Base-by-base conservation (phyloP, 2,329 filamentous ascomycete genomes). In the Neophaeococcomyces aloes region DNA sequence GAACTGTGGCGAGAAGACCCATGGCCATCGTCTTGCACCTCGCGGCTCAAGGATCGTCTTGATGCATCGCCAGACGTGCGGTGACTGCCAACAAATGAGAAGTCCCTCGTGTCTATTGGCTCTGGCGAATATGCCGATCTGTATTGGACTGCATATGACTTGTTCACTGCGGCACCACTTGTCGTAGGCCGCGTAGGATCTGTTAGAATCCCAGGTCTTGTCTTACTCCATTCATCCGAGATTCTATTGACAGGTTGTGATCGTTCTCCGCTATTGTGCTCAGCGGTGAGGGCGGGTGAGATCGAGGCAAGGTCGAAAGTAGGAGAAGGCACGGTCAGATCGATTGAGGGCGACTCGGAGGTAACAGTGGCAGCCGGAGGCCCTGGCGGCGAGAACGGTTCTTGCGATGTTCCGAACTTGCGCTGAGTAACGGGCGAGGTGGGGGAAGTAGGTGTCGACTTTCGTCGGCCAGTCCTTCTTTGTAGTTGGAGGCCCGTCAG, bases 401-500 rank as follows among this genome's bases (percentile, higher is more conserved):
- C 31, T 46, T 48, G 19, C 46, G 41, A 33, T 50, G 48, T 33
- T 51, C 50, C 42, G 47, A 11, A 23, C 45, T 34, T 40, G 31
- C 53, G 42, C 14, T 48, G 35, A 30, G 45, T 47, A 15, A 44
- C 41, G 19, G 53, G 52, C 25, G 52, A 55, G 23, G 46, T 49
- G 10, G 52, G 53, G 8, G 51, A 53, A 27, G 44, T 17, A 23
- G 53, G 53, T 17, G 51, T 52, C 17, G 50, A 53, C 38, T 45
- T 53, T 29, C 53, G 44, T 35, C 50, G 42, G 33, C 39, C 39
- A 25, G 39, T 21, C 17, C 41, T 51, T 38, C 53, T 45, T 35
- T 55, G 49, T n/a, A 54, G 47, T 14, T 38, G 35, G 8, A 42
- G 31, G 21, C 39, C 39, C 25, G 30, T 17, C 10, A 35, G 30